Conservation (phyloP, 805 yeast genomes). For the Candida fluviatilis region DNA sequence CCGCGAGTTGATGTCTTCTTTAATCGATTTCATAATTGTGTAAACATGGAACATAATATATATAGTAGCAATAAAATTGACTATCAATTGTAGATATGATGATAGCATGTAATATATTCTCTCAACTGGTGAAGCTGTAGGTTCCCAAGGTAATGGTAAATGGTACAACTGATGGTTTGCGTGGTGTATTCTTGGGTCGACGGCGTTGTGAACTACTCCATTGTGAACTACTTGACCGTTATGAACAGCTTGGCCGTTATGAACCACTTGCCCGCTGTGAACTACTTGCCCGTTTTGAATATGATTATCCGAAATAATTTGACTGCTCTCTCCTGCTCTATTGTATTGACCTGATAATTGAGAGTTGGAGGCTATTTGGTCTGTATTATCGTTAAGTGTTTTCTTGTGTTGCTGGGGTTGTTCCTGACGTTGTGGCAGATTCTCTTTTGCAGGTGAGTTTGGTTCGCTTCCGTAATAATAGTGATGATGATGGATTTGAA, state of each 20-base stretch:
- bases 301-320: no score
- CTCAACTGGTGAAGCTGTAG: constrained; percentile 46
- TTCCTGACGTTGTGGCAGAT: neutral
- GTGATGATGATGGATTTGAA: constrained; percentile 45
- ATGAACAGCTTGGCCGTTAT: no score
- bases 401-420: neutral
- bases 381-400: neutral
- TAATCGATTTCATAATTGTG: constrained; percentile 44
- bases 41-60: constrained; percentile 43
- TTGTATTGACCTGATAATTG: neutral
- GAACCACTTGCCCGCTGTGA: neutral
- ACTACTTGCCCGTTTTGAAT: no score
- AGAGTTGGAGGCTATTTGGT: no score
- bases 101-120: constrained; percentile 53
- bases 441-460: neutral
- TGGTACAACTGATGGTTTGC: constrained; percentile 2
- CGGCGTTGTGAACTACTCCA: neutral
- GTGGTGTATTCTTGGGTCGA: neutral
- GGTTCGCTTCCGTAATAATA: constrained; percentile 24
- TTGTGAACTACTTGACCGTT: neutral
- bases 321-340: no score
- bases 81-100: constrained; percentile 55
- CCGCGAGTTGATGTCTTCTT: constrained; percentile 49
- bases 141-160: constrained; percentile 57
- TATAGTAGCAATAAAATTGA: constrained; percentile 46